These are phyloP conservation scores for Candida nonsorbophila DNA, from an alignment of 805 yeast species.

Conservation along the genomic window DNA sequence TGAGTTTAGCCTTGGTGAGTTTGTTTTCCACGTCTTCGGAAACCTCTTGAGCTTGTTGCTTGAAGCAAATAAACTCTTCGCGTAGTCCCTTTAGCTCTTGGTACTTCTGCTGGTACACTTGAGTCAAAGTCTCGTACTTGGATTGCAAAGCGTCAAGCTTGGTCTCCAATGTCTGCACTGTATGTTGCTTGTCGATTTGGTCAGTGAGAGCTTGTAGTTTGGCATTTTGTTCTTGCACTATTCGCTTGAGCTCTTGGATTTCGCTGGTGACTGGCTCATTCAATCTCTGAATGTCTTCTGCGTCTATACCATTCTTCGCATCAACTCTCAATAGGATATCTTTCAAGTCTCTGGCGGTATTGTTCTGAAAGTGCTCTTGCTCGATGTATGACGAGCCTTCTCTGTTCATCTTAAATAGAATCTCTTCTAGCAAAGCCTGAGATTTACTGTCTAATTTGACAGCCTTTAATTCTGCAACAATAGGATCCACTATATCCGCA, in stretches of 20 bases:
- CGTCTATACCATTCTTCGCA: too few species aligned
- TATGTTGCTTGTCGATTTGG: background rate
- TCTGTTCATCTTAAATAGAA: slow-evolving; percentile 4
- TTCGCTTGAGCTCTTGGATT: background rate
- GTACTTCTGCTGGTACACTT: slow-evolving; percentile 4
- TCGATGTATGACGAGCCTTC: too few species aligned
- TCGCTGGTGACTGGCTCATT: background rate
- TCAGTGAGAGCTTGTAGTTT: slow-evolving; percentile 1
- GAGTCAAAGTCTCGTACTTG: slow-evolving; percentile 6
- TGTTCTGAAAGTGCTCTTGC: too few species aligned
- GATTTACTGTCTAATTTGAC: slow-evolving; percentile 20
- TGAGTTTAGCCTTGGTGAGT: too few species aligned
- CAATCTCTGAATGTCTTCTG: too few species aligned
- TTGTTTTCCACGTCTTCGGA: background rate
- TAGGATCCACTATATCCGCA: slow-evolving; percentile 18
- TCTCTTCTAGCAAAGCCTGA: slow-evolving; percentile 9
- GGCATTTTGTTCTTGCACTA: background rate
- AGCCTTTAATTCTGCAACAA: slow-evolving; percentile 18
- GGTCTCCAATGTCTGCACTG: slow-evolving; percentile 7
- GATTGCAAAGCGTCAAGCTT: slow-evolving; percentile 11
- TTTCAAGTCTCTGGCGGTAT: too few species aligned
- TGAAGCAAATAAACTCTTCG: background rate
- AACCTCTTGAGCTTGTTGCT: too few species aligned
- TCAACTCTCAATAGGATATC: background rate
- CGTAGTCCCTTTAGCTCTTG: background rate